Percentiles rank a stretch among this genome's conserved stretches.
These are phyloP conservation scores for Paxillus ammoniavirescens DNA, from an alignment of 768 basidiomycete genomes.

Conservation along the genomic window DNA sequence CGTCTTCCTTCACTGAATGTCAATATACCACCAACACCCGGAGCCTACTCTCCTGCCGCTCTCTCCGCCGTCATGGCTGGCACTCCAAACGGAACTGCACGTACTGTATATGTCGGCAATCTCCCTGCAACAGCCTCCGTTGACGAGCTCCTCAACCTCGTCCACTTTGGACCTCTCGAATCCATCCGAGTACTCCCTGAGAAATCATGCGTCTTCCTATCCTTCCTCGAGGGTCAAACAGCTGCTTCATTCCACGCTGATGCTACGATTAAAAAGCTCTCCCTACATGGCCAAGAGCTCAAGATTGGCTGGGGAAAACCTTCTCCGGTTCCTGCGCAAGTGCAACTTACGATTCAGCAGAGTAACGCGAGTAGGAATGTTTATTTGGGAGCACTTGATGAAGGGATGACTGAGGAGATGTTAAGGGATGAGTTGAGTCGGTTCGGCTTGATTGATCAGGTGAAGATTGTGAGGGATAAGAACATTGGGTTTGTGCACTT, in stretches of 20 bases:
- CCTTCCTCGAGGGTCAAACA: conserved; percentile 90
- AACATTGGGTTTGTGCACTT: conserved; percentile 99
- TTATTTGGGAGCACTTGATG: conserved; percentile 92
- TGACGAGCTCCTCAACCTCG: conserved; percentile 95
- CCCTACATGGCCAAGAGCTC: conserved; percentile 92
- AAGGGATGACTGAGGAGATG: conserved; percentile 86
- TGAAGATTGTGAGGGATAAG: conserved; percentile 99
- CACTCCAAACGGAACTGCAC: conserved; percentile 59
- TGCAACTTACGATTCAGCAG: conserved; percentile 85
- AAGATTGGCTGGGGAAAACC: conserved; percentile 99
- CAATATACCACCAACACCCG: conserved; percentile 68
- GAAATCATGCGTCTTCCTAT: conserved; percentile 97
- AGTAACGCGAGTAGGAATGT: conserved; percentile 95
- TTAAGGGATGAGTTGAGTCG: conserved; percentile 87
- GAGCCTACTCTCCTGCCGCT: conserved; percentile 77
- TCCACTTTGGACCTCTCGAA: conserved; percentile 97
- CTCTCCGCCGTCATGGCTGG: conserved; percentile 69
- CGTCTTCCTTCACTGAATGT: conserved; percentile 63
- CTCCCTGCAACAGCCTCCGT: conserved; percentile 94
- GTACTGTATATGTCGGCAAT: conserved; percentile 97
- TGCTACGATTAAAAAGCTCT: conserved; percentile 90
- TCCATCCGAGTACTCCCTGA: conserved; percentile 92
- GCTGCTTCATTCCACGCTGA: conserved; percentile 98
- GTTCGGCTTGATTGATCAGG: conserved; percentile 97
- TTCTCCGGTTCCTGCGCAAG: conserved; percentile 80